phyloP scores from a whole-genome alignment of 306 rosid species.

The Carpinus fangiana region DNA sequence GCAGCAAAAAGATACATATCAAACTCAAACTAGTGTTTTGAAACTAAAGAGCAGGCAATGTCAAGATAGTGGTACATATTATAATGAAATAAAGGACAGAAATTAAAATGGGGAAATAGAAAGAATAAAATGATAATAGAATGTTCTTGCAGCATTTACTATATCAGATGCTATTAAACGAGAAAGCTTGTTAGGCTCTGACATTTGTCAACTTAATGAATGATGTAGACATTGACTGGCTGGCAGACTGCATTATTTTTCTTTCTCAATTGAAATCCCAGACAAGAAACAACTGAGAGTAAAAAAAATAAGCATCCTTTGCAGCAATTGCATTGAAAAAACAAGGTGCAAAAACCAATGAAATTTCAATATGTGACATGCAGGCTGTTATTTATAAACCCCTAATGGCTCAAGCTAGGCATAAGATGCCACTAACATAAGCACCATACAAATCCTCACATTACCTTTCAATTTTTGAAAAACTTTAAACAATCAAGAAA shows the following conservation, averaged over 20 bases:
- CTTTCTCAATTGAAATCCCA: not conserved
- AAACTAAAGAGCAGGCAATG: conserved; percentile 16
- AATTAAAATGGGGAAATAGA: not conserved
- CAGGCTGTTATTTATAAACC: too few species aligned
- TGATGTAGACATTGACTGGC: not conserved
- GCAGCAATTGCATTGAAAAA: not conserved
- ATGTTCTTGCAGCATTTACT: not conserved
- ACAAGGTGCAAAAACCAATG: not conserved
- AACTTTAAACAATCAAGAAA: not conserved
- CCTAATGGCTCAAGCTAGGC: not conserved
- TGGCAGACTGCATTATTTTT: not conserved
- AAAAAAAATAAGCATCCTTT: not conserved
- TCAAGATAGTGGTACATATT: not conserved
- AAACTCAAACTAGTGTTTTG: conserved; percentile 14
- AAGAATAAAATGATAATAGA: not conserved
- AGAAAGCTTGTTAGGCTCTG: not conserved
- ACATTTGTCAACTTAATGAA: not conserved
- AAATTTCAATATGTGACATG: not conserved
- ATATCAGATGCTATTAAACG: not conserved
- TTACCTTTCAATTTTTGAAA: not conserved
- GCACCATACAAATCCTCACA: not conserved
- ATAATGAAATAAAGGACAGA: not conserved
- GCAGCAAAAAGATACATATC: conserved; percentile 11
- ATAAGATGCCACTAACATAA: not conserved
- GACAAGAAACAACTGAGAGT: not conserved